Conservation (phyloP, 164 flowering plant genomes). For the Berberis thunbergii region DNA sequence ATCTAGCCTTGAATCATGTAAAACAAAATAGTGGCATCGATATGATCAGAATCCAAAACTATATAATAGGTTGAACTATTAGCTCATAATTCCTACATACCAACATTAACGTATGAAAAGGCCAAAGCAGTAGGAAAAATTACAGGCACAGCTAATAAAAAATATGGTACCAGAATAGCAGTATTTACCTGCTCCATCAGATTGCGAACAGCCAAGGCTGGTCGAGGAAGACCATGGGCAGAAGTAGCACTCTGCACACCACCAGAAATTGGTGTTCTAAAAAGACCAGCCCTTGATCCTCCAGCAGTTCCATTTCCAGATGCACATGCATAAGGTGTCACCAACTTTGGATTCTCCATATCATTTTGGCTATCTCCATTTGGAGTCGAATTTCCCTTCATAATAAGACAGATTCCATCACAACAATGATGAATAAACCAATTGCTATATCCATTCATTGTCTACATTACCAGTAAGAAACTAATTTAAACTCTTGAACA, state of each 20-base stretch:
- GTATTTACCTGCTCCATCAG: constrained; percentile 89
- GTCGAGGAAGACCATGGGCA: constrained; percentile 92
- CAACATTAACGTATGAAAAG: neutral
- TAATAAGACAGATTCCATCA: constrained; percentile 33
- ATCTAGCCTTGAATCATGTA: constrained; percentile 66
- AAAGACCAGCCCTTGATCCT: constrained; percentile 85
- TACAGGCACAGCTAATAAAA: neutral
- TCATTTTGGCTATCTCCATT: constrained; percentile 20
- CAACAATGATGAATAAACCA: constrained; percentile 23
- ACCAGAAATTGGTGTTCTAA: constrained; percentile 97
- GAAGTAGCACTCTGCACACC: constrained; percentile 99
- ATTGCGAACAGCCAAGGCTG: constrained; percentile 97
- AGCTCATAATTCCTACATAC: neutral
- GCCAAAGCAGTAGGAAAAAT: neutral
- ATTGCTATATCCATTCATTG: constrained; percentile 16
- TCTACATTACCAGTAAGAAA: constrained; percentile 9
- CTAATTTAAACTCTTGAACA: neutral
- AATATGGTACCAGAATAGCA: neutral
- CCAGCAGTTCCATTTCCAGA: constrained; percentile 33
- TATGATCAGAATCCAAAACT: neutral
- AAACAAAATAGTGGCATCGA: constrained; percentile 6
- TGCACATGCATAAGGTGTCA: constrained; percentile 19
- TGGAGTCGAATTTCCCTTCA: constrained; percentile 49
- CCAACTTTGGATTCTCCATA: constrained; percentile 17
- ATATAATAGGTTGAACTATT: neutral